phyloP scores from a whole-genome alignment of 495 filamentous ascomycete species.

The Xylaria castorea region DNA sequence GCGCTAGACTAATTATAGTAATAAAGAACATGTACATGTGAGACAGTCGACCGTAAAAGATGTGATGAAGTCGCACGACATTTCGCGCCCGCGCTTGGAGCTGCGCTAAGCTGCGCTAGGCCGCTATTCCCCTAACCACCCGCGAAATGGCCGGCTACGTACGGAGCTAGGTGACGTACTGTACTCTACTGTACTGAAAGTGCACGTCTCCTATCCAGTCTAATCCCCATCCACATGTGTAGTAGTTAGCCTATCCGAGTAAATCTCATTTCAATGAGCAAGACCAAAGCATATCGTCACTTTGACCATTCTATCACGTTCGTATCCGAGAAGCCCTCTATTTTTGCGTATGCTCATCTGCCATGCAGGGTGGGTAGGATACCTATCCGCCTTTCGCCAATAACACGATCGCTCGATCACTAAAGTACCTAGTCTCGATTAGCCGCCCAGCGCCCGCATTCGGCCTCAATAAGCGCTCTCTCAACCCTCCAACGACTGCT shows the following conservation, averaged over 20 bases:
- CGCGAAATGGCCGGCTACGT: constrained; percentile 7
- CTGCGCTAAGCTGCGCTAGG: constrained; percentile 19
- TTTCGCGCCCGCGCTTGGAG: constrained; percentile 20
- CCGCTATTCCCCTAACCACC: background rate
- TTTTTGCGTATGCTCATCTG: background rate
- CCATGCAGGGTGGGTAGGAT: background rate
- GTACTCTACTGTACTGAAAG: background rate
- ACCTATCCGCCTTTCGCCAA: constrained; percentile 2
- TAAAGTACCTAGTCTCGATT: constrained; percentile 34
- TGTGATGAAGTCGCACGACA: constrained; percentile 11
- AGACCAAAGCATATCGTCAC: background rate
- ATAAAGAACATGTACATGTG: background rate
- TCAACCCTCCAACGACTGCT: constrained; percentile 23
- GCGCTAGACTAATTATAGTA: background rate
- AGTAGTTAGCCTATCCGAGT: background rate
- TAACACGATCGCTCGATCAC: constrained; percentile 21
- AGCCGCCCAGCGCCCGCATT: constrained; percentile 35
- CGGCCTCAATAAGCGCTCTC: constrained; percentile 35
- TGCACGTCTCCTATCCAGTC: background rate
- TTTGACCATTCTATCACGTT: background rate
- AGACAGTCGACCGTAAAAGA: background rate
- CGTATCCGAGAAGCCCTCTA: background rate
- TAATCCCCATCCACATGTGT: background rate
- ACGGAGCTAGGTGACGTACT: background rate
- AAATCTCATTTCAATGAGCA: background rate